These are phyloP conservation scores for Isatis lusitanica DNA, from an alignment of 441 rosid genomes.

Conservation along the genomic window DNA sequence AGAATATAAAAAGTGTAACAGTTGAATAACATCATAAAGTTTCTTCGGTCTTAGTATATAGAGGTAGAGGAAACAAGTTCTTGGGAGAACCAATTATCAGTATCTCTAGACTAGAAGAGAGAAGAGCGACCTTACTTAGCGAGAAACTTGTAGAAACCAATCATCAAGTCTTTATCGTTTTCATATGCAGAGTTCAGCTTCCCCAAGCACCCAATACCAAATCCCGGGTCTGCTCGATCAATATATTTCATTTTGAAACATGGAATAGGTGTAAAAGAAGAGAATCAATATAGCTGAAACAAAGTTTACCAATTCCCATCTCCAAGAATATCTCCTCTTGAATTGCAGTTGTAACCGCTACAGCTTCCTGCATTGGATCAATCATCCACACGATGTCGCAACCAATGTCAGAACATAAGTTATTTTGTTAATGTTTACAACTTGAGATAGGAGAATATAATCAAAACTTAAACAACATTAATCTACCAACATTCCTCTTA, in stretches of 20 bases:
- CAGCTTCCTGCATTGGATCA: constrained; percentile 65
- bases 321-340: constrained; percentile 79
- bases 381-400: not conserved
- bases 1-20: not conserved
- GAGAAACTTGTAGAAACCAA: constrained; percentile 68
- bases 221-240: constrained; percentile 59
- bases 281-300: not conserved
- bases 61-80: not conserved
- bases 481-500: not conserved
- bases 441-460: not conserved
- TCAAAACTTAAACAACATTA: not conserved
- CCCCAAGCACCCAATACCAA: constrained; percentile 79
- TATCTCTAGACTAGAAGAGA: not conserved
- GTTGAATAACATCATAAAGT: not conserved
- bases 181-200: constrained; percentile 66
- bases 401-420: not conserved
- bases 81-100: not conserved
- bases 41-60: not conserved
- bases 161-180: constrained; percentile 76
- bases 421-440: no score
- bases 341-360: constrained; percentile 76
- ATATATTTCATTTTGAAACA: not conserved
- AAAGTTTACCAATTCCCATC: constrained; percentile 73
- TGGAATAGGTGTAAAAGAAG: not conserved
- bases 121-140: constrained; percentile 51